phyloP scores from a whole-genome alignment of 192 early-diverging fungal species.

The Podochytrium sp. region DNA sequence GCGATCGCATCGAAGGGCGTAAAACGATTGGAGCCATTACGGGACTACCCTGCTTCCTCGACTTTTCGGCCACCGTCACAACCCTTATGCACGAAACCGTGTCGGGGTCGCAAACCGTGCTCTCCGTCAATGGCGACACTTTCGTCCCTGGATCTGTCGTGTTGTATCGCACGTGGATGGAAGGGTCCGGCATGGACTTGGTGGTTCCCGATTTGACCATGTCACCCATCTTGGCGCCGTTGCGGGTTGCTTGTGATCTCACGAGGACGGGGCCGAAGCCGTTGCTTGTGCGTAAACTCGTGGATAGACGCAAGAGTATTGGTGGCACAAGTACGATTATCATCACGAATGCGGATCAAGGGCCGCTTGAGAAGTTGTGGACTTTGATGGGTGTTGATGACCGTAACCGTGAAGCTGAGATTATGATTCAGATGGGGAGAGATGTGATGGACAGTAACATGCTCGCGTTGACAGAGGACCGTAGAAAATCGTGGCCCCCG shows the following conservation, averaged over 20 bases:
- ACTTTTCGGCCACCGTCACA: slow-evolving; percentile 41
- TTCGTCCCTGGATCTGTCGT: slow-evolving; percentile 90
- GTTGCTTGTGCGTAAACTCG: slow-evolving; percentile 4
- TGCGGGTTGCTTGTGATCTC: slow-evolving; percentile 2
- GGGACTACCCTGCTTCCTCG: slow-evolving; percentile 62
- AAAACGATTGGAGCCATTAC: slow-evolving; percentile 52
- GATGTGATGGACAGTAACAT: slow-evolving; percentile 47
- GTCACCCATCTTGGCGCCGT: background rate
- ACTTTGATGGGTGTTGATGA: slow-evolving; percentile 43
- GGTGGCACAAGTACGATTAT: slow-evolving; percentile 1
- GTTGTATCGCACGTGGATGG: slow-evolving; percentile 56
- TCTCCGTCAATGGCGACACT: slow-evolving; percentile 50
- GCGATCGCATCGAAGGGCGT: slow-evolving; percentile 14
- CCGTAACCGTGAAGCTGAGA: slow-evolving; percentile 40
- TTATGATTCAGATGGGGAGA: slow-evolving; percentile 54
- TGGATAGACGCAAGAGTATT: background rate
- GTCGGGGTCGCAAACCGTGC: slow-evolving; percentile 41
- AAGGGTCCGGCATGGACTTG: slow-evolving; percentile 47
- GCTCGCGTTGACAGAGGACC: slow-evolving; percentile 37
- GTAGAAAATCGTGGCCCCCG: slow-evolving; percentile 43
- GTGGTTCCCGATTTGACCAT: slow-evolving; percentile 5
- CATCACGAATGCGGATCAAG: slow-evolving; percentile 3
- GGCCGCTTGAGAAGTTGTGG: slow-evolving; percentile 48
- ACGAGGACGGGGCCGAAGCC: background rate
- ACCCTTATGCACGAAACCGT: slow-evolving; percentile 30